Base-by-base conservation (phyloP, 2,329 filamentous ascomycete species). In the Didymella glomerata region DNA sequence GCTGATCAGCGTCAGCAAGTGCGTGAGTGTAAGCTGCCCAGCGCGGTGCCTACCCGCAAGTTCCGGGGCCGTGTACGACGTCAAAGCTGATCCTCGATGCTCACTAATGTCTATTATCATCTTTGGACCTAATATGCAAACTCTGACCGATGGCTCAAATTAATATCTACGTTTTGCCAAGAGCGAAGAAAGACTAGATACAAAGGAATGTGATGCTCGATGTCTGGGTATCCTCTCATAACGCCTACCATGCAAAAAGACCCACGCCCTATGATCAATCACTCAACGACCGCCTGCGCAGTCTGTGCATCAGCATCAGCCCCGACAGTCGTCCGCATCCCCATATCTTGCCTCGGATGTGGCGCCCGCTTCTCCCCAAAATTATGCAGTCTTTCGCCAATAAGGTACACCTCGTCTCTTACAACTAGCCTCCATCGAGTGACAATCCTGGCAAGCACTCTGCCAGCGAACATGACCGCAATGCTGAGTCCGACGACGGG, bases 371-470 rank as follows among this genome's bases (percentile, higher is more conserved):
- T 79, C 73, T 90, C 88, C 2, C 92, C 91, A 78, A 97, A 96
- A 76, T 99, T 99, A 79, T 99, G 96, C 71, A 99, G 79, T 60
- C 93, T 82, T 80, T 99, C 94, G 2, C 95, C 95, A 72, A 98
- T 95, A 44, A 99, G 81, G 76, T 99, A 99, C 0, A 96, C 93
- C 78, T 99, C 96, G 76, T 99, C 96, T 38, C 92, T 84, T 46
- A 99, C 92, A 57, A 89, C 86, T 57, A 88, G 83, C 68, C 91
- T 87, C 93, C 94, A 98, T 20, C 86, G 81, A 46, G 86, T 85
- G 50, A 95, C 84, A 51, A 92, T 84, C 45, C 84, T 78, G 1
- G 80, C 71, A 54, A 82, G 77, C 25, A 79, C 77, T 27, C 68
- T 75, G n/a, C 89, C 73, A 11, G 84, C 83, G 71, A 81, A 84